Percentiles rank a stretch among this genome's conserved stretches.
Evolutionary conservation across 192 early-diverging fungal species (phyloP).

Genomic region (Bifiguratus adelaidae): DNA sequence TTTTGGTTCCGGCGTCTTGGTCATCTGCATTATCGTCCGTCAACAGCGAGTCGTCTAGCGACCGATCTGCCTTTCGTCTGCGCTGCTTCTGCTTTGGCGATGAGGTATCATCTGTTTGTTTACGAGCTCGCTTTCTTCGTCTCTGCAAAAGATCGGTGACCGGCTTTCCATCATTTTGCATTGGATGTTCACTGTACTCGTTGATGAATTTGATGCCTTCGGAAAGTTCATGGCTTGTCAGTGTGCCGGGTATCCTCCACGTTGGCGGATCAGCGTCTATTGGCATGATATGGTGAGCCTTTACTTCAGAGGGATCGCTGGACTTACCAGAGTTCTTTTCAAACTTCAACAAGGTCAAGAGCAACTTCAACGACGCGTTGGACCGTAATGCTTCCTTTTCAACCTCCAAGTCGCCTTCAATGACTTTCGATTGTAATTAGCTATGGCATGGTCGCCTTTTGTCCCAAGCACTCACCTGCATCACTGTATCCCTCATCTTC

Average conservation of each 20-base stretch:
- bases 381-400: conserved; percentile 8
- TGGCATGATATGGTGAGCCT: not conserved
- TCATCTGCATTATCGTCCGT: too few relatives aligned
- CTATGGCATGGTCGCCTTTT: not conserved
- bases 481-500: conserved; percentile 15
- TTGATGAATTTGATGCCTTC: conserved; percentile 24
- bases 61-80: too few relatives aligned
- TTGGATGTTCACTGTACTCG: conserved; percentile 7
- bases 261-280: conserved; percentile 4
- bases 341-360: conserved; percentile 25
- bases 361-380: conserved; percentile 24
- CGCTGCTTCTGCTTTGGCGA: too few relatives aligned
- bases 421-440: conserved; percentile 3
- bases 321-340: conserved; percentile 15
- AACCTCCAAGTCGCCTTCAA: conserved; percentile 11
- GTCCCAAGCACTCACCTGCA: not conserved
- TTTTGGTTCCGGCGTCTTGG: too few relatives aligned
- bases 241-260: conserved; percentile 19
- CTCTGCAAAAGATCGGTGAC: conserved; percentile 9
- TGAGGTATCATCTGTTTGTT: too few relatives aligned
- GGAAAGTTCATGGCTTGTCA: conserved; percentile 21
- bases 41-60: too few relatives aligned
- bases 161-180: not conserved
- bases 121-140: conserved; percentile 14
- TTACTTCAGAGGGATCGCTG: not conserved